phyloP scores from a whole-genome alignment of 176 grass and related monocot genomes.

The Miscanthus lutarioriparius region DNA sequence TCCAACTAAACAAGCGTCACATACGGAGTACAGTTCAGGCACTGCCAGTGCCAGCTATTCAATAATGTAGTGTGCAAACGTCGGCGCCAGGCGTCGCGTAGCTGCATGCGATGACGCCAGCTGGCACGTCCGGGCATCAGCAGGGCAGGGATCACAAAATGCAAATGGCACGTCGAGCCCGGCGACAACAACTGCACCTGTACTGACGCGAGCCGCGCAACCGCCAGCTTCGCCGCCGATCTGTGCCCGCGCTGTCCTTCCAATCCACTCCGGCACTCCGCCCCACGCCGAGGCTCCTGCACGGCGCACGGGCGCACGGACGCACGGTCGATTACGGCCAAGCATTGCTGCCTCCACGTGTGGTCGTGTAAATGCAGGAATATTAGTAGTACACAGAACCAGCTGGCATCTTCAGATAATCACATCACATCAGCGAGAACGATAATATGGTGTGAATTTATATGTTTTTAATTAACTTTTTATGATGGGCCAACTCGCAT shows the following conservation, averaged over 20 bases:
- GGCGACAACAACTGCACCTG: background rate
- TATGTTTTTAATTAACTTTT: background rate
- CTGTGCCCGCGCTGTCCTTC: constrained; percentile 21
- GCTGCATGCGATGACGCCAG: constrained; percentile 17
- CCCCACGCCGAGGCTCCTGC: background rate
- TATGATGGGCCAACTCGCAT: background rate
- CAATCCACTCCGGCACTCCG: background rate
- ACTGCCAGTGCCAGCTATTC: background rate
- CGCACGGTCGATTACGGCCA: background rate
- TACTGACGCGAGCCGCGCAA: background rate
- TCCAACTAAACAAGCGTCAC: no score
- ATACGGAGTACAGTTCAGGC: background rate
- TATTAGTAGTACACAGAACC: background rate
- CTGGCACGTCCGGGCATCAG: background rate
- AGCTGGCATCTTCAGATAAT: background rate
- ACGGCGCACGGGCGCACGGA: background rate
- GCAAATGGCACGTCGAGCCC: constrained; percentile 22
- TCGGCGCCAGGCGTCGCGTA: background rate
- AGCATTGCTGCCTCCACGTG: background rate
- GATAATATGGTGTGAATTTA: background rate
- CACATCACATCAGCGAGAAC: background rate
- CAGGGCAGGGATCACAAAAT: background rate
- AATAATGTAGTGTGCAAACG: background rate
- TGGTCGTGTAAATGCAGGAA: background rate
- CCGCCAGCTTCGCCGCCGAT: constrained; percentile 24